Evolutionary conservation across 768 basidiomycete genomes (phyloP).

Genomic region (Lactarius sp.): DNA sequence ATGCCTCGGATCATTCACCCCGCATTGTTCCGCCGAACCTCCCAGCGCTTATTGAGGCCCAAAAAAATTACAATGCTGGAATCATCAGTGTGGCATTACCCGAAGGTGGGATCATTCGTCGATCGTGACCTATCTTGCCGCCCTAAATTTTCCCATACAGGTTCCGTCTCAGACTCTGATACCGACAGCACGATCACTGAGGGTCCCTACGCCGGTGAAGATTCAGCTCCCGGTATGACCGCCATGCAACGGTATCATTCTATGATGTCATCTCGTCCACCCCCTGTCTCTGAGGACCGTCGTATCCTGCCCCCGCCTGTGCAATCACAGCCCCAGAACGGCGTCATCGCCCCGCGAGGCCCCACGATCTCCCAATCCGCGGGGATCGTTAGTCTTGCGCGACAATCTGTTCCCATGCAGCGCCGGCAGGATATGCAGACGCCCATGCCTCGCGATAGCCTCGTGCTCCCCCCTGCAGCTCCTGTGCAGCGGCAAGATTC

Average conservation of each 20-base stretch:
- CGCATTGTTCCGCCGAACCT: constrained; percentile 22
- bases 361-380: constrained; percentile 7
- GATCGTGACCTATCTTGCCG: not conserved
- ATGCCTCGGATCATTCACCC: constrained; percentile 15
- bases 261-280: constrained; percentile 22
- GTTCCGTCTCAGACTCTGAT: constrained; percentile 26
- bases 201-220: constrained; percentile 21
- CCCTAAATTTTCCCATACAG: constrained; percentile 1
- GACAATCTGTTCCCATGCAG: constrained; percentile 6
- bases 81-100: constrained; percentile 22
- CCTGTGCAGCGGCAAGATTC: constrained; percentile 17
- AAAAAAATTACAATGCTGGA: constrained; percentile 18
- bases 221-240: constrained; percentile 1
- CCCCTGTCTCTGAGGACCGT: constrained; percentile 20
- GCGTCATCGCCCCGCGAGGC: constrained; percentile 10
- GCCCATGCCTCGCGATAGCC: constrained; percentile 23
- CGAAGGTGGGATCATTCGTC: constrained; percentile 13
- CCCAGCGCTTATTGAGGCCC: constrained; percentile 25
- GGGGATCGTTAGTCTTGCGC: constrained; percentile 7
- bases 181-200: constrained; percentile 25
- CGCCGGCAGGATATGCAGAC: constrained; percentile 18
- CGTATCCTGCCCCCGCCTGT: constrained; percentile 18
- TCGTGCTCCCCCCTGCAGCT: constrained; percentile 10
- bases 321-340: constrained; percentile 14
- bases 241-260: constrained; percentile 16